Conservation (phyloP, 2,329 filamentous ascomycete genomes). For the Cordyceps cicadae region DNA sequence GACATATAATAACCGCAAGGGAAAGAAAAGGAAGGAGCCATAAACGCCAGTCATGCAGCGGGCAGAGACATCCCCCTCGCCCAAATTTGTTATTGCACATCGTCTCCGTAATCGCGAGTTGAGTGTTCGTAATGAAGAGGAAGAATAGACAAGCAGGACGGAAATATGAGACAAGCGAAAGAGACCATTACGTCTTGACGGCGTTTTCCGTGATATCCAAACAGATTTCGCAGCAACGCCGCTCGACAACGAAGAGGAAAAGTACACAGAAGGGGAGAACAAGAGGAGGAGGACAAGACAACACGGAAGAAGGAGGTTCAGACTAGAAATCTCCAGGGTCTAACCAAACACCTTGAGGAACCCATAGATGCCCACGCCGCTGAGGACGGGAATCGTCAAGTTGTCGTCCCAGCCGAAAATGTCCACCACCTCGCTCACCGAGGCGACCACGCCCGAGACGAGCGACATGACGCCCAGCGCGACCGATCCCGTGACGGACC, state of each 20-base stretch:
- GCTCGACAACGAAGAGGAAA: neutral
- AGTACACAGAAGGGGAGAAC: neutral
- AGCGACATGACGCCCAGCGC: conserved; percentile 76
- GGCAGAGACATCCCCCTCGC: neutral
- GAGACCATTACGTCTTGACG: neutral
- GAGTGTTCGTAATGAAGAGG: neutral
- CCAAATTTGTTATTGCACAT: neutral
- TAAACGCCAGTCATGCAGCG: conserved; percentile 8
- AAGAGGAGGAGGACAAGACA: neutral
- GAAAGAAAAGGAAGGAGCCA: neutral
- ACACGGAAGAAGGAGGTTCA: neutral
- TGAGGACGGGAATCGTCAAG: conserved; percentile 88
- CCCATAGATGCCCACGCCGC: conserved; percentile 79
- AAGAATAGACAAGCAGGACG: neutral
- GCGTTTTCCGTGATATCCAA: neutral
- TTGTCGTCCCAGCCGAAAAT: conserved; percentile 96
- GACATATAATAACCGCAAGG: neutral
- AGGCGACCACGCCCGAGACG: conserved; percentile 81
- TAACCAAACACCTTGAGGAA: conserved; percentile 82
- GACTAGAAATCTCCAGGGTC: neutral
- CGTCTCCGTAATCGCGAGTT: neutral
- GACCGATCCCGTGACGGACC: conserved; percentile 57
- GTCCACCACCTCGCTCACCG: conserved; percentile 83
- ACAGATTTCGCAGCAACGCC: neutral
- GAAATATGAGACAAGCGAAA: neutral